phyloP scores from a whole-genome alignment of 2,329 filamentous ascomycete species.

The Aureobasidium sp. region DNA sequence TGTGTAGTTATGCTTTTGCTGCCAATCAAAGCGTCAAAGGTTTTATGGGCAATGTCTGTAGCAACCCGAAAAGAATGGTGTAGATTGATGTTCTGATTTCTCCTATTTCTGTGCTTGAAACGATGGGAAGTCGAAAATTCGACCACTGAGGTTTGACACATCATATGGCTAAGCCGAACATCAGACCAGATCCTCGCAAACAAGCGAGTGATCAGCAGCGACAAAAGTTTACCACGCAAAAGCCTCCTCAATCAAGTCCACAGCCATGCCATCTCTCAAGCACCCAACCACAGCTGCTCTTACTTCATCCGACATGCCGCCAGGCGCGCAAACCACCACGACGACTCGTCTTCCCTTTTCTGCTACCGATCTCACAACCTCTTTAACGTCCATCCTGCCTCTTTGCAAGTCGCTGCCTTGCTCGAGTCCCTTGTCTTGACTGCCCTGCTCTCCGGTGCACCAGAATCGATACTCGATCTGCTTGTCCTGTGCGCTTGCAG shows the following conservation, averaged over 20 bases:
- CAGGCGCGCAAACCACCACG: slow-evolving; percentile 39
- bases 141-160: too few relatives aligned
- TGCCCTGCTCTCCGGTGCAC: background rate
- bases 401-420: slow-evolving; percentile 22
- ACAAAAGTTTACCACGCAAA: slow-evolving; percentile 18
- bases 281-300: slow-evolving; percentile 27
- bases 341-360: slow-evolving; percentile 28
- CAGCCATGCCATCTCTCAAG: slow-evolving; percentile 15
- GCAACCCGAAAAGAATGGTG: too few relatives aligned
- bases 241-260: slow-evolving; percentile 20
- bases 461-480: background rate
- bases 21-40: too few relatives aligned
- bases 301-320: slow-evolving; percentile 36
- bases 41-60: too few relatives aligned
- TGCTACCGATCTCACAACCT: slow-evolving; percentile 24
- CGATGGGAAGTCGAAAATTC: too few relatives aligned
- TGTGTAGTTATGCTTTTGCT: too few relatives aligned
- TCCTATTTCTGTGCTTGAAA: too few relatives aligned
- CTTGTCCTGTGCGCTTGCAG: slow-evolving; percentile 20
- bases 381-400: background rate
- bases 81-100: too few relatives aligned
- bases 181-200: background rate
- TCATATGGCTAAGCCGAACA: too few relatives aligned
- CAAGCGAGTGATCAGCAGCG: background rate
- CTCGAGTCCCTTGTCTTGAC: slow-evolving; percentile 29